Percentiles rank a stretch among this genome's conserved stretches.
These are phyloP conservation scores for Bathelium albidoporum DNA, from an alignment of 495 filamentous ascomycete species.

Conservation along the genomic window DNA sequence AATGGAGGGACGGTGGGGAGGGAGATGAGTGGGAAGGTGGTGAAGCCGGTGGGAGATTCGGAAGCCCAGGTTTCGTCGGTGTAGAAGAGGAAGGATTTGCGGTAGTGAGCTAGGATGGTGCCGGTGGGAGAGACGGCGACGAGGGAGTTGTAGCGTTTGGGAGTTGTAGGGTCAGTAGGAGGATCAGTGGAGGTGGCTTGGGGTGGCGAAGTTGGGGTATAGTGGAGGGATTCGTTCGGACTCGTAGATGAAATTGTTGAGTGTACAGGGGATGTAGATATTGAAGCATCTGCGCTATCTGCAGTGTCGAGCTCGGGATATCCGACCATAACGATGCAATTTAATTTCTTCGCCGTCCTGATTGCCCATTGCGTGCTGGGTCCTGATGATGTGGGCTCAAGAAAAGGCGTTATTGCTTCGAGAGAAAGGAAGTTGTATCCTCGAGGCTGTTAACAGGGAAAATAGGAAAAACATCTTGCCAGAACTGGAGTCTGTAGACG, in stretches of 20 bases:
- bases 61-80: slow-evolving; percentile 86
- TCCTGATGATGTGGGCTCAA: slow-evolving; percentile 69
- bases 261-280: slow-evolving; percentile 27
- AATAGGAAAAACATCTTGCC: not conserved
- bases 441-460: slow-evolving; percentile 24
- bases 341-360: slow-evolving; percentile 55
- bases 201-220: not conserved
- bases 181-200: too few relatives aligned
- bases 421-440: slow-evolving; percentile 87
- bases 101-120: slow-evolving; percentile 66
- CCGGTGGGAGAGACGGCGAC: slow-evolving; percentile 68
- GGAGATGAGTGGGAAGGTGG: not conserved
- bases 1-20: slow-evolving; percentile 2
- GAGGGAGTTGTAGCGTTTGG: slow-evolving; percentile 68
- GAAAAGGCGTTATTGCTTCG: slow-evolving; percentile 62
- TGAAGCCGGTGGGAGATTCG: slow-evolving; percentile 47
- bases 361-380: slow-evolving; percentile 72
- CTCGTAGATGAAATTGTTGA: slow-evolving; percentile 21
- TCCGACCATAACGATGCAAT: slow-evolving; percentile 76
- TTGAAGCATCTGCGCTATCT: slow-evolving; percentile 23
- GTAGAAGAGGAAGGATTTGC: slow-evolving; percentile 83
- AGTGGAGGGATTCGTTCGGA: not conserved
- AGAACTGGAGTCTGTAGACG: slow-evolving; percentile 4
- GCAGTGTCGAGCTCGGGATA: slow-evolving; percentile 58
- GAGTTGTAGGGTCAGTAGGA: not conserved